Percentiles rank a stretch among this genome's conserved stretches.
Evolutionary conservation across 78 protist species (phyloP).

Genomic region (slime mould (Dictyostelium discoideum)): DNA sequence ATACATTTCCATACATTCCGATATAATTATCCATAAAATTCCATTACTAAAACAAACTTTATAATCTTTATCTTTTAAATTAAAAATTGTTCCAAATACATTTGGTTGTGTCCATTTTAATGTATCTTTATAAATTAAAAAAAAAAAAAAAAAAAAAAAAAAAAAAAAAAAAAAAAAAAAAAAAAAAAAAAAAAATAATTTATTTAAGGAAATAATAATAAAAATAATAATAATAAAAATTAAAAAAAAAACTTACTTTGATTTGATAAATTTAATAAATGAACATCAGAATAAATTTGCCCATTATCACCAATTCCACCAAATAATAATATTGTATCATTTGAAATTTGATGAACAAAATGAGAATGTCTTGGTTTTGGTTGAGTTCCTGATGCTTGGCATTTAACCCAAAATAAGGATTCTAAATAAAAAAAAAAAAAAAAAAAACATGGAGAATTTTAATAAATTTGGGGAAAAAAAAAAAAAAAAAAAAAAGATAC

Average conservation of each 20-base stretch:
- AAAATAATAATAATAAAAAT: too few species aligned
- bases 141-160: neutral
- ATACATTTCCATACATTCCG: conserved; percentile 12
- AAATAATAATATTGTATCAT: conserved; percentile 30
- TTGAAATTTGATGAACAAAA: conserved; percentile 55
- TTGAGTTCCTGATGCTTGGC: neutral
- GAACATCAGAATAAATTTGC: conserved; percentile 32
- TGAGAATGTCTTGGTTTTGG: conserved; percentile 60
- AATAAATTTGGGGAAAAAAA: neutral
- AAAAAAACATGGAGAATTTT: neutral
- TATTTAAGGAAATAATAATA: too few species aligned
- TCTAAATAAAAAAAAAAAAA: neutral
- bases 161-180: neutral
- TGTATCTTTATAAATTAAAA: conserved; percentile 3
- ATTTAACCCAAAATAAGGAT: conserved; percentile 27
- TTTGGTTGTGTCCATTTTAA: conserved; percentile 55
- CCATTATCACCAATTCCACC: conserved; percentile 37
- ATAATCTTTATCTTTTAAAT: conserved; percentile 26
- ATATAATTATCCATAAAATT: conserved; percentile 11
- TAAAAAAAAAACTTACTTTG: conserved; percentile 10
- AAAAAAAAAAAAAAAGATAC: neutral
- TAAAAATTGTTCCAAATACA: neutral
- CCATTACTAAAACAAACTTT: conserved; percentile 22
- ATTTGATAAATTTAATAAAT: conserved; percentile 38
- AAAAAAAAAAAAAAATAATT: neutral